These are phyloP conservation scores for Boechera retrofracta DNA, from an alignment of 345 rosid genomes.

Conservation along the genomic window DNA sequence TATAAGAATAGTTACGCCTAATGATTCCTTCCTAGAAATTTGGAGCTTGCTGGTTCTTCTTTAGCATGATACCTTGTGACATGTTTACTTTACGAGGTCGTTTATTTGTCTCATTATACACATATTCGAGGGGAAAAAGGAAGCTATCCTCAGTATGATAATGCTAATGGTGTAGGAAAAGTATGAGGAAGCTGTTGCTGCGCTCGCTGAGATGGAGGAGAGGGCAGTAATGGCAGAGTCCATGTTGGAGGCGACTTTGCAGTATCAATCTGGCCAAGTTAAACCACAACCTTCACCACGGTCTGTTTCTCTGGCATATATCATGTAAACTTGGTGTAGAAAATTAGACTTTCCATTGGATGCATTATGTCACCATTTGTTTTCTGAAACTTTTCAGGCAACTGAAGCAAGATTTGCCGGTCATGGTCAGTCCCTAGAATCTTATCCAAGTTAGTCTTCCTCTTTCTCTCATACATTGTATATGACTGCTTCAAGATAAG, in stretches of 20 bases:
- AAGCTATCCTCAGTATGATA: conserved; percentile 14
- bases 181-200: conserved; percentile 76
- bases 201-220: conserved; percentile 92
- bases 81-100: conserved; percentile 4
- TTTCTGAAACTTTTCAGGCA: conserved; percentile 52
- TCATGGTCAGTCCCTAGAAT: conserved; percentile 66
- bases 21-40: neutral
- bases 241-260: conserved; percentile 97
- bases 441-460: conserved; percentile 52
- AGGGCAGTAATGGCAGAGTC: conserved; percentile 97
- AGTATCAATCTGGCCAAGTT: conserved; percentile 81
- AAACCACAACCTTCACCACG: conserved; percentile 92
- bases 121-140: neutral
- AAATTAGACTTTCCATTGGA: conserved; percentile 7
- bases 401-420: conserved; percentile 56
- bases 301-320: conserved; percentile 46
- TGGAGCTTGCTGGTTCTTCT: conserved; percentile 23
- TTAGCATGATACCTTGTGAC: conserved; percentile 10
- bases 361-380: neutral
- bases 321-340: conserved; percentile 4
- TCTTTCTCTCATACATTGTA: neutral
- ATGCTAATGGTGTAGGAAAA: conserved; percentile 66
- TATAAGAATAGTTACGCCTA: neutral
- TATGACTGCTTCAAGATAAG: conserved; percentile 7
- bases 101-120: neutral